Evolutionary conservation across 1,284 basidiomycete species (phyloP), one percentile per base, ranked within the genome.

Genomic region (Stereum hirsutum): DNA sequence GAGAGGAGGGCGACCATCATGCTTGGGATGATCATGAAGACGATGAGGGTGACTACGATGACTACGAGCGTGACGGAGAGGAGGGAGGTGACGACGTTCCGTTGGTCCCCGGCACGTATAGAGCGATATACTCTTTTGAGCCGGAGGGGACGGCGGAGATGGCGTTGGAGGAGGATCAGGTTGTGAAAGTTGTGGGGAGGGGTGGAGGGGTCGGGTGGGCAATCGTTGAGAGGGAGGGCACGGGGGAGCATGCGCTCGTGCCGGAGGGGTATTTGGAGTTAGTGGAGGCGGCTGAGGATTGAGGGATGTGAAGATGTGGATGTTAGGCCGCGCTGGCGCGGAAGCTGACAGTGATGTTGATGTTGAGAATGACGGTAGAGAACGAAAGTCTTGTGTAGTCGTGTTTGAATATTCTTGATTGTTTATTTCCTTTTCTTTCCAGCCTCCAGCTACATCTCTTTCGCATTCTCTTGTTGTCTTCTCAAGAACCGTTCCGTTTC

Each of bases 181-280:
- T 81, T 33, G 76, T 88, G 14, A 64, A 65, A 3, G 79, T 86
- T 26, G 60, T 86, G 2, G 81, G 81, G 1, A 57, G 81, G 36
- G 82, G 83, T 1, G 83, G 82, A 0, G 83, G 81, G 0, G 77
- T 81, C 3, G 83, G 84, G 0, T 85, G 83, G 82, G 82, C 81
- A 0, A 75, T 85, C 12, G 83, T 77, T 17, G 72, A 63, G 56
- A 61, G 57, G 42, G 60, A 52, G 19, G 63, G 63, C 21, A n/a
- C n/a, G n/a, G 55, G 61, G 15, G 48, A 42, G 20, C 78, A 81
- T 51, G 78, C 77, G 12, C 65, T 83, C 19, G 81, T 83, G 7
- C 80, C 81, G 0, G 81, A 81, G 57, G 75, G 78, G 48, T 83
- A 83, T 60, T 54, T 83, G 46, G 78, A 80, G 54, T 52, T 64